A percentile compares a stretch with the other conserved stretches of the same genome.
Conservation (phyloP, 139 green algal species). For the Yamagishiella unicocca region DNA sequence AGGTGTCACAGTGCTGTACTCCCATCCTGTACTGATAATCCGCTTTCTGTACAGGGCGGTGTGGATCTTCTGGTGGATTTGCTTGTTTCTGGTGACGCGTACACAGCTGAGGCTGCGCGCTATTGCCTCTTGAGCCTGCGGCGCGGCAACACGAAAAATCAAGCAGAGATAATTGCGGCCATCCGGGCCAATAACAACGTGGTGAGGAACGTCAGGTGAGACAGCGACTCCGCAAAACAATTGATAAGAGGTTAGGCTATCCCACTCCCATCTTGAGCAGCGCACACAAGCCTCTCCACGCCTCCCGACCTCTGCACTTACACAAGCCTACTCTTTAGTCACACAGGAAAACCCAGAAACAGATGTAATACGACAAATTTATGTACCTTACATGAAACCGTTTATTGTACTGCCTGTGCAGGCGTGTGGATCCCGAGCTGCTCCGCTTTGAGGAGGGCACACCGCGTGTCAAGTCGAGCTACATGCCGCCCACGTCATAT, state of each 20-base stretch:
- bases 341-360: too few relatives aligned
- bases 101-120: constrained; percentile 52
- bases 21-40: too few relatives aligned
- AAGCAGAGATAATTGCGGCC: constrained; percentile 60
- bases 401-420: background rate
- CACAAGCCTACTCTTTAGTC: too few relatives aligned
- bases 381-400: too few relatives aligned
- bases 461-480: constrained; percentile 28
- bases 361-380: too few relatives aligned
- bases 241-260: too few relatives aligned
- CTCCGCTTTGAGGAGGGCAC: constrained; percentile 54
- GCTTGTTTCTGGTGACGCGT: constrained; percentile 53
- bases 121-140: constrained; percentile 55
- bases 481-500: background rate
- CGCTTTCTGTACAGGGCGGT: too few relatives aligned
- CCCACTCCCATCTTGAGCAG: too few relatives aligned
- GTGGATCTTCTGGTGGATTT: constrained; percentile 60
- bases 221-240: too few relatives aligned
- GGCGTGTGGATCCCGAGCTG: constrained; percentile 50
- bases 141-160: constrained; percentile 65
- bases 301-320: too few relatives aligned
- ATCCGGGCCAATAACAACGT: constrained; percentile 45
- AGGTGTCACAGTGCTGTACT: too few relatives aligned
- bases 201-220: constrained; percentile 40
- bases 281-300: too few relatives aligned